phyloP scores from a whole-genome alignment of 257 asterid species.

The Osmanthus fragrans region DNA sequence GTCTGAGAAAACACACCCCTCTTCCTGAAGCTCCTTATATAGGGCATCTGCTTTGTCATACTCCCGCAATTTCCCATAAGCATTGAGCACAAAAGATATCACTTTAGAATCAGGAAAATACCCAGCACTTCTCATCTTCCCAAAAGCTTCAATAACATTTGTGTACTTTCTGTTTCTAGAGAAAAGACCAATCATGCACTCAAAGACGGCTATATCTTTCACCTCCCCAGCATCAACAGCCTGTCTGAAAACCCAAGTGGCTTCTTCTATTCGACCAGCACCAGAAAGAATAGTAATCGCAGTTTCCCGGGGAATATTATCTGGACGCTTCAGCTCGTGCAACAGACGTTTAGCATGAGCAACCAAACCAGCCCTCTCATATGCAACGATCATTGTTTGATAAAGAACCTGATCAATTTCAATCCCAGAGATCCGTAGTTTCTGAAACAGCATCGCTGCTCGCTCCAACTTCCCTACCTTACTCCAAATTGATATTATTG shows the following conservation, averaged over 20 bases:
- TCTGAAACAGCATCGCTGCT: conserved; percentile 87
- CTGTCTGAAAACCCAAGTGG: conserved; percentile 90
- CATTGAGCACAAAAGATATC: conserved; percentile 71
- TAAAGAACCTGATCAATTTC: conserved; percentile 89
- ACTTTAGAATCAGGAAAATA: conserved; percentile 66
- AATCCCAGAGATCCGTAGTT: conserved; percentile 75
- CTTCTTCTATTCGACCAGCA: conserved; percentile 92
- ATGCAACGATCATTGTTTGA: conserved; percentile 90
- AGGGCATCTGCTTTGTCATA: conserved; percentile 62
- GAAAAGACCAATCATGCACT: conserved; percentile 67
- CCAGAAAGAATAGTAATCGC: conserved; percentile 75
- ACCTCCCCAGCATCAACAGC: conserved; percentile 78
- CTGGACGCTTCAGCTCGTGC: conserved; percentile 81
- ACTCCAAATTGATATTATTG: conserved; percentile 90
- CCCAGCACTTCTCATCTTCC: conserved; percentile 69
- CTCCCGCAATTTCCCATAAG: conserved; percentile 74
- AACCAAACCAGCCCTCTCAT: conserved; percentile 86
- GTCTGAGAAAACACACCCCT: conserved; percentile 70
- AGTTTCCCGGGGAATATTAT: conserved; percentile 83
- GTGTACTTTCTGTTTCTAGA: conserved; percentile 63
- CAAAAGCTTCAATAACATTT: conserved; percentile 82
- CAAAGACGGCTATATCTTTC: conserved; percentile 65
- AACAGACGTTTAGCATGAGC: conserved; percentile 81
- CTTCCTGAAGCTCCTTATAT: conserved; percentile 72
- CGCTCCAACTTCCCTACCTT: conserved; percentile 81